Conservation (phyloP, 1,139 yeast genomes). For the Zygosaccharomyces pseudobailii region DNA sequence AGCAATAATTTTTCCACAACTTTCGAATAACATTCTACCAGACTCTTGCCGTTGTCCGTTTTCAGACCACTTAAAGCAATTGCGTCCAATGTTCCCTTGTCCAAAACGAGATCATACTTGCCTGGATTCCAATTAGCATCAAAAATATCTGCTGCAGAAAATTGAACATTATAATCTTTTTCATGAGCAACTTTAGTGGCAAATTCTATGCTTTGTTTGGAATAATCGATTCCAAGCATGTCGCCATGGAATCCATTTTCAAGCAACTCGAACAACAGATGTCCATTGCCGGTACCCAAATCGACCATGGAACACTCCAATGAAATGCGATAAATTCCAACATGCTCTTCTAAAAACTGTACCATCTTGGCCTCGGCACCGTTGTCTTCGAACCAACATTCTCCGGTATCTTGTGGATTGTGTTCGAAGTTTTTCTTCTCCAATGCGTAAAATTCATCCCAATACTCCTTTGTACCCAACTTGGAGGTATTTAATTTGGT, state of each 20-base stretch:
- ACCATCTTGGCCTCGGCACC: conserved; percentile 84
- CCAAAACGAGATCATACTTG: conserved; percentile 68
- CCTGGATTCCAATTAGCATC: conserved; percentile 32
- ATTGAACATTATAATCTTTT: conserved; percentile 38
- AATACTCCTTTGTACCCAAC: conserved; percentile 75
- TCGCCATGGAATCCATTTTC: conserved; percentile 54
- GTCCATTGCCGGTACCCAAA: conserved; percentile 96
- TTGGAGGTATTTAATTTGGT: conserved; percentile 59
- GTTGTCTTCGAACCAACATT: conserved; percentile 92
- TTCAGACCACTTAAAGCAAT: conserved; percentile 73
- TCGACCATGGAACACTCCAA: conserved; percentile 52
- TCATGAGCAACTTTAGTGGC: conserved; percentile 53
- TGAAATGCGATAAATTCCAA: conserved; percentile 32
- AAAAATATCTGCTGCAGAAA: conserved; percentile 45
- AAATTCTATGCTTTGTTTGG: conserved; percentile 70
- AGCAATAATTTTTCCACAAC: conserved; percentile 57
- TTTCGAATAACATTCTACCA: conserved; percentile 53
- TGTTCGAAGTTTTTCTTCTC: conserved; percentile 68
- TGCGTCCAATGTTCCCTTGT: conserved; percentile 95
- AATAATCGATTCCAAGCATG: conserved; percentile 79
- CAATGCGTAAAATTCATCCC: conserved; percentile 79
- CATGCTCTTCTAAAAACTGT: conserved; percentile 49
- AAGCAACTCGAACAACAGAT: conserved; percentile 61
- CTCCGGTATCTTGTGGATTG: conserved; percentile 84
- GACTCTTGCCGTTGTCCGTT: conserved; percentile 37